These are phyloP conservation scores for Ganoderma resinaceum DNA, from an alignment of 1,284 basidiomycete genomes.

Conservation along the genomic window DNA sequence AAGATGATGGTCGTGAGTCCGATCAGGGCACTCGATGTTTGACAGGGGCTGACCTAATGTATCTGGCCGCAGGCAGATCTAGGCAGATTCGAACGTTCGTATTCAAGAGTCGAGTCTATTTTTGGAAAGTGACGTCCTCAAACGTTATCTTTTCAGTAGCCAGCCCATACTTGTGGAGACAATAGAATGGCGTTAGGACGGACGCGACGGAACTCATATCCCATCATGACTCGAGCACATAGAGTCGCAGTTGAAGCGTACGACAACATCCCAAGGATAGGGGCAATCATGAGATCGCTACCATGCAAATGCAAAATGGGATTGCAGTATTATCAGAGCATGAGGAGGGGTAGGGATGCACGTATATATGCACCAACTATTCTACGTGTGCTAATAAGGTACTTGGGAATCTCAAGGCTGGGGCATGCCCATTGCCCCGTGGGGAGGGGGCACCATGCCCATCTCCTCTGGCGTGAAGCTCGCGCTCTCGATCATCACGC, in stretches of 20 bases:
- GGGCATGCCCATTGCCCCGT: slow-evolving; percentile 25
- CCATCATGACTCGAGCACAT: neutral
- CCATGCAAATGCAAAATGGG: neutral
- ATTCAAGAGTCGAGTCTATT: neutral
- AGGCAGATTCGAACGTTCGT: neutral
- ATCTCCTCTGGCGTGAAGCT: slow-evolving; percentile 82
- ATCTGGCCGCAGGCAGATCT: no score
- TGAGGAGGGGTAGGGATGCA: slow-evolving; percentile 30
- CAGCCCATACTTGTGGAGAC: neutral
- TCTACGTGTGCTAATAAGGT: slow-evolving; percentile 28
- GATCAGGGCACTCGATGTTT: neutral
- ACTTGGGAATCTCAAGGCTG: slow-evolving; percentile 30
- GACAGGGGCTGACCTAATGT: neutral
- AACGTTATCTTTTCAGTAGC: neutral
- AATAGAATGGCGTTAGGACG: neutral
- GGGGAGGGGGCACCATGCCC: slow-evolving; percentile 53
- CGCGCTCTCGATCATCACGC: slow-evolving; percentile 94
- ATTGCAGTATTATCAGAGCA: slow-evolving; percentile 32
- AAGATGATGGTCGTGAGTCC: neutral
- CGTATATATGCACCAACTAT: slow-evolving; percentile 28
- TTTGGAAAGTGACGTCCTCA: neutral
- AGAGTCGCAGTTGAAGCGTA: neutral
- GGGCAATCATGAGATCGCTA: no score
- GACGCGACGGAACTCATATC: neutral
- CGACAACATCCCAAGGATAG: neutral